Conservation (phyloP, 108 stramenopile genomes). For the Fistulifera pelliculosa region DNA sequence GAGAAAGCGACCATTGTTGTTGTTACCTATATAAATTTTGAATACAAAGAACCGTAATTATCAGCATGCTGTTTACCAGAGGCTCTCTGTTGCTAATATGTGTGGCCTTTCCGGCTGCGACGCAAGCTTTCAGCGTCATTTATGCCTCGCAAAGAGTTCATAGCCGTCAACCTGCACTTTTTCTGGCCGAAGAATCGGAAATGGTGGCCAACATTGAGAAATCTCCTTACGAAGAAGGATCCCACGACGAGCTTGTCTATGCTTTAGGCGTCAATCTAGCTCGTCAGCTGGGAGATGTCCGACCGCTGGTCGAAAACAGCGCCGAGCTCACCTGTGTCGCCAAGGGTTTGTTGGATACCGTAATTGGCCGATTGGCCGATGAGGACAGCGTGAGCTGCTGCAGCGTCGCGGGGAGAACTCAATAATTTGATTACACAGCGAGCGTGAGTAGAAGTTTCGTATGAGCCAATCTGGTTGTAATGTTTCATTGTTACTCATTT, state of each 20-base stretch:
- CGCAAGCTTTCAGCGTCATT: too few species aligned
- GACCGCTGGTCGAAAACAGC: slow-evolving; percentile 62
- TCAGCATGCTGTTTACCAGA: too few species aligned
- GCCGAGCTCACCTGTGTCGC: slow-evolving; percentile 73
- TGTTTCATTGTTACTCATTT: not conserved
- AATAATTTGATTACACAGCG: slow-evolving; percentile 56
- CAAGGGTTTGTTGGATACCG: slow-evolving; percentile 69
- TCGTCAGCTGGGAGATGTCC: slow-evolving; percentile 48
- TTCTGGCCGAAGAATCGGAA: too few species aligned
- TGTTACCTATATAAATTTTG: too few species aligned
- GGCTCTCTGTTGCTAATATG: too few species aligned
- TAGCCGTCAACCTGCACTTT: too few species aligned
- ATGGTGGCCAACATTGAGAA: slow-evolving; percentile 1
- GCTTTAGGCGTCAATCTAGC: slow-evolving; percentile 71
- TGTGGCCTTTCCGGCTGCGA: too few species aligned
- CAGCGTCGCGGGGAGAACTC: slow-evolving; percentile 51
- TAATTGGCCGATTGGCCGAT: slow-evolving; percentile 64
- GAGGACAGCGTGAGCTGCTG: slow-evolving; percentile 45
- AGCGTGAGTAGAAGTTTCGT: slow-evolving; percentile 46
- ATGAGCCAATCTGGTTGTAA: too few species aligned
- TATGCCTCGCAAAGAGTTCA: too few species aligned
- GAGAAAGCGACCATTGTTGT: too few species aligned
- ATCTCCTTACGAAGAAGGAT: slow-evolving; percentile 34
- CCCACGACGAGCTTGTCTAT: slow-evolving; percentile 79
- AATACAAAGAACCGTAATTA: too few species aligned